Percentiles rank a stretch among this genome's conserved stretches.
Conservation (phyloP, 306 rosid species). For the Mimosa bimucronata region DNA sequence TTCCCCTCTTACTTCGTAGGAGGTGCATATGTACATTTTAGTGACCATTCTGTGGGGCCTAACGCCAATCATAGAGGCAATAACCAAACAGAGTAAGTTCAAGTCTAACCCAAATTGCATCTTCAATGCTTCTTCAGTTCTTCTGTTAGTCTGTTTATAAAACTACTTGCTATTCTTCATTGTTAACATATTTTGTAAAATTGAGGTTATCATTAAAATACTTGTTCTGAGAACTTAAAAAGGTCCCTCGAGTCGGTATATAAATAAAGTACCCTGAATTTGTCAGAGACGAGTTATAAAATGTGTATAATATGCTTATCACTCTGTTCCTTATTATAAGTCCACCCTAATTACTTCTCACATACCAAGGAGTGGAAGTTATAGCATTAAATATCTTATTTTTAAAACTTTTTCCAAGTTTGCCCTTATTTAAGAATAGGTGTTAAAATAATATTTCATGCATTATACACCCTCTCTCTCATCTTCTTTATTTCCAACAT, state of each 20-base stretch:
- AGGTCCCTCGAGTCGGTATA: background rate
- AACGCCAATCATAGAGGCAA: slow-evolving; percentile 53
- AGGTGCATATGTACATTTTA: slow-evolving; percentile 60
- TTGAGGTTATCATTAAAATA: background rate
- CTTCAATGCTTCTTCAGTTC: too few species aligned
- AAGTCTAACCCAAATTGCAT: slow-evolving; percentile 25
- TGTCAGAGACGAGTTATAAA: background rate
- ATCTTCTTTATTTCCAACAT: too few species aligned
- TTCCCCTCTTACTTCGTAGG: slow-evolving; percentile 43
- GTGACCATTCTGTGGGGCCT: slow-evolving; percentile 48
- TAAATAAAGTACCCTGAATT: background rate
- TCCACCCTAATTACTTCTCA: too few species aligned
- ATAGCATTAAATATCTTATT: too few species aligned
- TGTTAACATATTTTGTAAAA: background rate
- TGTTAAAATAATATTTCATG: too few species aligned
- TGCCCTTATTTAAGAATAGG: too few species aligned
- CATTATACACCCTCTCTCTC: too few species aligned
- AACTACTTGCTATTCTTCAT: too few species aligned
- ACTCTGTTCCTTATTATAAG: too few species aligned
- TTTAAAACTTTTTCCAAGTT: too few species aligned
- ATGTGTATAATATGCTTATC: background rate
- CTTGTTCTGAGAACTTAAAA: background rate
- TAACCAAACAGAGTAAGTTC: slow-evolving; percentile 61
- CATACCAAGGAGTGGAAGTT: too few species aligned
- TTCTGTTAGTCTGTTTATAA: background rate